Conservation (phyloP, 345 rosid species). For the Geranium rotundifolium region DNA sequence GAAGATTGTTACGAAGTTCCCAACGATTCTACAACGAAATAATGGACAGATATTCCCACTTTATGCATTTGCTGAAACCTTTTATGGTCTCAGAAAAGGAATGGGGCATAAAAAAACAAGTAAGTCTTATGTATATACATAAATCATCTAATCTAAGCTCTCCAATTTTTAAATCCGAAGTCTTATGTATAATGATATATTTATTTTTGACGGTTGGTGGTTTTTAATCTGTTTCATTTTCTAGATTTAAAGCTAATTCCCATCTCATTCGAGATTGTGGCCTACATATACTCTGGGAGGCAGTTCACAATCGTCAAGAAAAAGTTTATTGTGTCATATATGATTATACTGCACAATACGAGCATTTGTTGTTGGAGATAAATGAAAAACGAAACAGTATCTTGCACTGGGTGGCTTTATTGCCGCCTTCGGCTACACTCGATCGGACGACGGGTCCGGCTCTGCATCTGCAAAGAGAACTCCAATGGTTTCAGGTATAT, state of each 20-base stretch:
- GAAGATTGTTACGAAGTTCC: no score
- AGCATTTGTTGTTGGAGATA: conserved; percentile 18
- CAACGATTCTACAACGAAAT: no score
- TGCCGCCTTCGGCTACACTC: conserved; percentile 49
- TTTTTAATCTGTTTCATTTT: no score
- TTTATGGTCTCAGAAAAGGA: no score
- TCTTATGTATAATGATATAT: no score
- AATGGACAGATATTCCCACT: no score
- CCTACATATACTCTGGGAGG: conserved; percentile 35
- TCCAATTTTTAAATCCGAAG: no score
- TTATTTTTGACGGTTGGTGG: no score
- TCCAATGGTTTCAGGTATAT: conserved; percentile 63
- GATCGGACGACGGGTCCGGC: conserved; percentile 61
- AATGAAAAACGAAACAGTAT: conserved; percentile 34
- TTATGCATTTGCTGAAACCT: no score
- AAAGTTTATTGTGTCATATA: conserved; percentile 11
- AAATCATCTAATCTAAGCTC: no score
- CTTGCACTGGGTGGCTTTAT: conserved; percentile 52
- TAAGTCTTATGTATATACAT: no score
- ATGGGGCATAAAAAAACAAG: no score
- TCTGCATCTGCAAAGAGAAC: conserved; percentile 71
- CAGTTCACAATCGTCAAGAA: conserved; percentile 54
- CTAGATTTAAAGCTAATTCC: background rate
- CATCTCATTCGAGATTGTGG: conserved; percentile 12
- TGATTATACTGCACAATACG: conserved; percentile 48